These are phyloP conservation scores for Hypomyces rosellus DNA, from an alignment of 2,329 filamentous ascomycete species.

Conservation along the genomic window DNA sequence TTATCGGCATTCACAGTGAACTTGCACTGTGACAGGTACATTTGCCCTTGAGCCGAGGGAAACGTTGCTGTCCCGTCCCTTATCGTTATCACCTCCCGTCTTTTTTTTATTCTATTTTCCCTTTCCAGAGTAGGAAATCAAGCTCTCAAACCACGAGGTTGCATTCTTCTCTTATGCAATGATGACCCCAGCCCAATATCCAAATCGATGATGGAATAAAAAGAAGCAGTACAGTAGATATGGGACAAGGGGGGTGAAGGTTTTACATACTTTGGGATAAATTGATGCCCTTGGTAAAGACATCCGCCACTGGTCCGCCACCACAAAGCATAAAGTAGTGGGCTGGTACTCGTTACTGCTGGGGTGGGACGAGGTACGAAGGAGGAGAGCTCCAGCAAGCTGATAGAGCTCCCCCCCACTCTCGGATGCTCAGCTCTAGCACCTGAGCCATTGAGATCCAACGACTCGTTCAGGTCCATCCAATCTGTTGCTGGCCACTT, in stretches of 20 bases:
- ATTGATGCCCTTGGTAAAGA: too few species aligned
- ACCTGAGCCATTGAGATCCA: slow-evolving; percentile 2
- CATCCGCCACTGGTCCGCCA: too few species aligned
- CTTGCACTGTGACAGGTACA: slow-evolving; percentile 1
- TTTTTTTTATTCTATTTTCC: slow-evolving; percentile 4
- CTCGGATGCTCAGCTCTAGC: slow-evolving; percentile 1
- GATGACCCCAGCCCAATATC: too few species aligned
- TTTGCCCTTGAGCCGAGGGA: too few species aligned
- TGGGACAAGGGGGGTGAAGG: too few species aligned
- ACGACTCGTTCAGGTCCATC: too few species aligned
- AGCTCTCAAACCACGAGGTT: neutral
- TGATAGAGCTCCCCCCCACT: slow-evolving; percentile 9
- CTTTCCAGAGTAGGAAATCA: slow-evolving; percentile 8
- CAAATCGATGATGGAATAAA: too few species aligned
- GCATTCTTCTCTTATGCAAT: neutral
- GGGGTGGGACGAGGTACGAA: neutral
- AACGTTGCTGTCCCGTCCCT: neutral
- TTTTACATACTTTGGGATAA: too few species aligned
- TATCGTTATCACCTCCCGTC: neutral
- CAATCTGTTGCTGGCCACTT: too few species aligned
- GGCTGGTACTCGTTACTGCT: neutral
- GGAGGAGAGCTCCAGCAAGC: slow-evolving; percentile 5
- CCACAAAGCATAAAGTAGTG: neutral
- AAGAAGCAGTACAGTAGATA: too few species aligned
- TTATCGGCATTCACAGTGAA: neutral